Base-by-base conservation (phyloP, 352 stramenopile species). In the Pythium grandisporangium region DNA sequence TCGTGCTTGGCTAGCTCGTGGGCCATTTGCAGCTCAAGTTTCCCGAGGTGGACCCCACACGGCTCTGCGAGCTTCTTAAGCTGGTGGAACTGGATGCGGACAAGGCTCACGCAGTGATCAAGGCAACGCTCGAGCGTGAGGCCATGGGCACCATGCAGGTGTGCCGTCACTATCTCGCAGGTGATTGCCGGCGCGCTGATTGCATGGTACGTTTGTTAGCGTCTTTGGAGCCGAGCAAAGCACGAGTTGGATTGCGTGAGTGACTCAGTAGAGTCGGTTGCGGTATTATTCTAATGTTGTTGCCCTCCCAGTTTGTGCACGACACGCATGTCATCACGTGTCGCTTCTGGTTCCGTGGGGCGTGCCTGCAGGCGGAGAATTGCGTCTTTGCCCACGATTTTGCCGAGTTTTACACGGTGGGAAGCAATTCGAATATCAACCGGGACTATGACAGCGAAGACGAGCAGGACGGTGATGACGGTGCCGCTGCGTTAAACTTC, bases 301-400 rank as follows among this genome's bases (percentile, higher is more conserved):
- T 38, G 20, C 11, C 17, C 35, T 62, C 47, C 37, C 38, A 92
- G 79, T 93, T 93, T 61, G 50, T 93, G 27, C 79, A 93, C 48
- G 75, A 90, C 48, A 93, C 79, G 39, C 54, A 90, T 57, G 61
- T 56, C 29, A 83, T 93, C 43, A 88, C 79, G 35, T 93, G 79
- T 46, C 79, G 79, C 37, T 93, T 89, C 32, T 93, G 79, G 79
- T 58, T 93, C 24, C 76, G 79, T 11, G 79, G 79, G 22, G 65
- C 73, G 40, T 93, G 79, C 41, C 57, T 89, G 42, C 76, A 93
- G 55, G 68, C 54, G 6, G 69, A 89, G 34, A 61, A 84, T 30
- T 93, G 79, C 45, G 74, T 87, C 2, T 93, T 93, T 50, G 68
- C 77, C 11, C 79, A 93, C 60, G 70, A 80, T 51, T 90, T 90